A percentile compares a stretch with the other conserved stretches of the same genome.
Evolutionary conservation across 495 filamentous ascomycete genomes (phyloP).

Genomic region (Arthonia radiata): DNA sequence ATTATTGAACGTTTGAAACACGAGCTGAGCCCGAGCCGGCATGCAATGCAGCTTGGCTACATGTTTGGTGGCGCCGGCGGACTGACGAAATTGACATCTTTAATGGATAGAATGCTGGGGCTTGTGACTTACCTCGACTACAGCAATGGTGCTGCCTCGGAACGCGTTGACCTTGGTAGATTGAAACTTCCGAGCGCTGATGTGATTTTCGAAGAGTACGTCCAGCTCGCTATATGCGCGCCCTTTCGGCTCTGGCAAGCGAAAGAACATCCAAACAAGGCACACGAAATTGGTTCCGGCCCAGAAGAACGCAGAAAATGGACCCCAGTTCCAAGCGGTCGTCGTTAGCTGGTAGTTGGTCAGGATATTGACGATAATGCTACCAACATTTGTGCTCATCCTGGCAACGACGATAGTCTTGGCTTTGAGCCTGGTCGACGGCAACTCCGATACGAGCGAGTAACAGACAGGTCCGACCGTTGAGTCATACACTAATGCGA

Average conservation of each 20-base stretch:
- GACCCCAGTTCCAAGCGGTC: slow-evolving; percentile 46
- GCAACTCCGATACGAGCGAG: slow-evolving; percentile 50
- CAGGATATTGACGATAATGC: slow-evolving; percentile 41
- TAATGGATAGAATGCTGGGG: too few species aligned
- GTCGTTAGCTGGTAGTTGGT: slow-evolving; percentile 61
- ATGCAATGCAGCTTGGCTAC: too few species aligned
- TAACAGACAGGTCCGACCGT: slow-evolving; percentile 62
- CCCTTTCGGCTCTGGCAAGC: slow-evolving; percentile 45
- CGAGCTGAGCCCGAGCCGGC: too few species aligned
- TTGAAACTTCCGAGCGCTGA: slow-evolving; percentile 43
- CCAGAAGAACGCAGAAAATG: slow-evolving; percentile 66
- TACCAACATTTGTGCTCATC: slow-evolving; percentile 46
- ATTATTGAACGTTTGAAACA: too few species aligned
- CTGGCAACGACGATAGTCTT: slow-evolving; percentile 53
- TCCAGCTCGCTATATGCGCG: slow-evolving; percentile 54
- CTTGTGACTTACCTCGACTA: too few species aligned
- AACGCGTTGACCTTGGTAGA: too few species aligned
- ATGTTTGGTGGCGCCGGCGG: too few species aligned
- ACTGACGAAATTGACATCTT: too few species aligned
- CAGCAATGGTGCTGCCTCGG: too few species aligned
- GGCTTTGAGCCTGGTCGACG: slow-evolving; percentile 46
- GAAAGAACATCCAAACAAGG: slow-evolving; percentile 50
- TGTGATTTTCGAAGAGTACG: slow-evolving; percentile 37
- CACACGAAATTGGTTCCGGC: slow-evolving; percentile 45
- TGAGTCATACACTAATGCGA: slow-evolving; percentile 48